A percentile compares a stretch with the other conserved stretches of the same genome.
Evolutionary conservation across 345 rosid species (phyloP).

Genomic region (Kandelia obovata): DNA sequence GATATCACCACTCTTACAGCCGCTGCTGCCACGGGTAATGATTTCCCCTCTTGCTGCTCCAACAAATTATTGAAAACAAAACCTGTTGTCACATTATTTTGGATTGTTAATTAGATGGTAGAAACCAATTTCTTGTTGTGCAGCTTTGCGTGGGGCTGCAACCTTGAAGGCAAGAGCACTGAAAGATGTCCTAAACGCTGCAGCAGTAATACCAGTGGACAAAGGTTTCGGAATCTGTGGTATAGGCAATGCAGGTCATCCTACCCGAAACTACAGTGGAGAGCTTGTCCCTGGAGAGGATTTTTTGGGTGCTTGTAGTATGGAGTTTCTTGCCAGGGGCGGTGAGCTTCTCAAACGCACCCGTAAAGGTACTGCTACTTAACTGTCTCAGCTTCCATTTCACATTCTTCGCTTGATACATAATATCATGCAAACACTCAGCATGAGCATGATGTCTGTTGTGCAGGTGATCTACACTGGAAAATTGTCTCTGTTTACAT

Average conservation of each 20-base stretch:
- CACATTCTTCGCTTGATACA: neutral
- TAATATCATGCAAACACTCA: neutral
- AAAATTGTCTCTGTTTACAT: slow-evolving; percentile 78
- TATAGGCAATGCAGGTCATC: slow-evolving; percentile 34
- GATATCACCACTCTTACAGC: slow-evolving; percentile 88
- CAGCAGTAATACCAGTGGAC: slow-evolving; percentile 68
- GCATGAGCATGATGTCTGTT: neutral
- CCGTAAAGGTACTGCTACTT: slow-evolving; percentile 53
- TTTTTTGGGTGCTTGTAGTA: slow-evolving; percentile 50
- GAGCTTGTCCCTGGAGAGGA: slow-evolving; percentile 54
- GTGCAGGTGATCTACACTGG: slow-evolving; percentile 93
- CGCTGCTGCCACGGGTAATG: slow-evolving; percentile 89
- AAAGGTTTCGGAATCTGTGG: slow-evolving; percentile 49
- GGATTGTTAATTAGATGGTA: neutral
- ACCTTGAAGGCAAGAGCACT: slow-evolving; percentile 83
- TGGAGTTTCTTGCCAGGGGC: slow-evolving; percentile 77
- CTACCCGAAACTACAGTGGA: slow-evolving; percentile 42
- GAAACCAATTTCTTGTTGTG: neutral
- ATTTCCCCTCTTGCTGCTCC: too few species aligned
- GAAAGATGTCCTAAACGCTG: slow-evolving; percentile 77
- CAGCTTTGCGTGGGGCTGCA: slow-evolving; percentile 92
- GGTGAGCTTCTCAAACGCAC: slow-evolving; percentile 88
- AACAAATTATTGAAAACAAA: too few species aligned
- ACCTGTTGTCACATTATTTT: neutral
- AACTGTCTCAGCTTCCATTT: neutral